Evolutionary conservation across 2,329 filamentous ascomycete species (phyloP), one percentile per base, ranked within the genome.

Genomic region (Beauveria sp.): DNA sequence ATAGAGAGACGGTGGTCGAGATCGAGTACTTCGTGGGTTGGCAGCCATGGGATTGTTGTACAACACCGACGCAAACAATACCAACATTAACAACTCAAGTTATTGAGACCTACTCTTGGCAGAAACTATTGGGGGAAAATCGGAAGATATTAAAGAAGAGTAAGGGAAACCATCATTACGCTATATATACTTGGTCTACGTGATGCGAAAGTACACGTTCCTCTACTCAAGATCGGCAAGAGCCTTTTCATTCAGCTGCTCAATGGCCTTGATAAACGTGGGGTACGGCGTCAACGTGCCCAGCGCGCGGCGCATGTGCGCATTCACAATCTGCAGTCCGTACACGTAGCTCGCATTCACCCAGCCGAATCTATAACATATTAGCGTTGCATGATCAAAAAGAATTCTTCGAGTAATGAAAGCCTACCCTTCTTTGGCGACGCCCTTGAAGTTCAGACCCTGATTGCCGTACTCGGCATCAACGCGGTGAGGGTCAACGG

Each of bases 401-500:
- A 9, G 14, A 28, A 41, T 22, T 8, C 3, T 18, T 28, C 4
- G 14, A 7, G 10, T 22, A 28, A 58, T 18, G 43, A 51, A 47
- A 47, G 85, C 90, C 83, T 79, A 96, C 91, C 93, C 93, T 85
- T 97, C 93, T 68, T 91, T 91, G 59, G 93, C 91, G 67, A 96
- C 92, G 44, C 93, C 93, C 77, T 96, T 96, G 78, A 97, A 97
- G 71, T 97, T 91, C 55, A 89, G 80, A 2, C 94, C 94, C 74
- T 99, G 94, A 74, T 99, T 99, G 7, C 94, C 94, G 71, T 99
- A 99, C 76, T 99, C 94, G 62, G 93, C 94, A 73, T 96, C 91
- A 14, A 97, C 94, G 64, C 90, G 88, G 76, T 97, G 94, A 43
- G 94, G 92, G 69, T 96, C 92, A 61, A 92, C 86, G 5, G 89